Base-by-base conservation (phyloP, 768 basidiomycete genomes). In the Neoboletus subvelutipes region DNA sequence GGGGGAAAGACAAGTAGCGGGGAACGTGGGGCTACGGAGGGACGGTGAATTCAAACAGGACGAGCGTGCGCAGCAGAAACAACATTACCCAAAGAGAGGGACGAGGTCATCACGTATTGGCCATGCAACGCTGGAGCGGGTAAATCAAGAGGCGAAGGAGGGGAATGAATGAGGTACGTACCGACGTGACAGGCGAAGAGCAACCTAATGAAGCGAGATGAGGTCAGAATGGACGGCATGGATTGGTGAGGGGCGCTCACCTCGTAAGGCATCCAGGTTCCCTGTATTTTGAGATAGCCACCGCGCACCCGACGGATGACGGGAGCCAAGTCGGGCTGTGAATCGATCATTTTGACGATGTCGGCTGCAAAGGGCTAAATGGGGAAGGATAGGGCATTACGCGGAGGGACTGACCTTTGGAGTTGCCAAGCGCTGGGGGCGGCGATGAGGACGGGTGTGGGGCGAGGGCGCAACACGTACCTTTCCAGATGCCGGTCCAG, bases 401-500 rank as follows among this genome's bases (percentile, higher is more conserved):
- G 60, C 51, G 54, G 50, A 18, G 41, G 20, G 57, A 59, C 72
- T 43, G 57, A 91, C 90, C 90, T 83, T 92, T 92, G n/a, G 90
- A 89, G 62, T 92, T 91, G 52, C 90, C 90, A 42, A 92, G 82
- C 33, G 90, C 90, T 92, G 64, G 15, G 56, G 26, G 10, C 22
- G 12, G 54, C 50, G 64, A 61, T 64, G 55, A 66, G 61, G 4
- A 37, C 10, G 48, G 42, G 31, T 7, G 39, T 24, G 26, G 37
- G 18, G n/a, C 0, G 18, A 26, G 45, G 20, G 24, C 0, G 45
- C 56, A 11, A 5, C 22, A 58, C 76, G 58, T 56, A 91, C 91
- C 92, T 80, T 94, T 94, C 92, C 92, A 94, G 52, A 94, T 94
- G 11, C 91, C 90, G 1, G 93, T 94, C 92, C 92, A 94, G 18